Percentiles rank a stretch among this genome's conserved stretches.
Conservation (phyloP, 495 filamentous ascomycete genomes). For the Penicillium canariense region DNA sequence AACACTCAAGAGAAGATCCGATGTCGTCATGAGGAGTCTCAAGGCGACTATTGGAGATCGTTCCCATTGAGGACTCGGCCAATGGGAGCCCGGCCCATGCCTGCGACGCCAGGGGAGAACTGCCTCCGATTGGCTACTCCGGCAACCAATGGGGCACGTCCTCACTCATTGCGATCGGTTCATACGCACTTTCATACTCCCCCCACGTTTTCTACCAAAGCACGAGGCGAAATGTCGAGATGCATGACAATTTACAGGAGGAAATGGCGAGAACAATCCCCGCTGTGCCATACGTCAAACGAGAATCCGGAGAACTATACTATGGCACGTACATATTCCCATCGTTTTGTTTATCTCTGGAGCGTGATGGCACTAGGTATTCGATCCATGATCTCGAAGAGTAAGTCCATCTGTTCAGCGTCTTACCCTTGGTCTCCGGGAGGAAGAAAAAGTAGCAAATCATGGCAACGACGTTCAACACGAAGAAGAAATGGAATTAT, state of each 20-base stretch:
- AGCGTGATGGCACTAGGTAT: constrained; percentile 36
- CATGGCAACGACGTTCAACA: constrained; percentile 42
- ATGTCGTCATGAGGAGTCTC: not conserved
- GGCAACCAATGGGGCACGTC: not conserved
- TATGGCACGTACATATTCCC: constrained; percentile 41
- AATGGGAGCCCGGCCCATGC: not conserved
- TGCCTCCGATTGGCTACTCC: constrained; percentile 4
- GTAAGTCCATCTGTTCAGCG: constrained; percentile 50
- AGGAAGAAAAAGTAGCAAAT: constrained; percentile 42
- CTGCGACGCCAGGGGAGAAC: not conserved
- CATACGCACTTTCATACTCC: not conserved
- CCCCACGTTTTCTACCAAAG: constrained; percentile 7
- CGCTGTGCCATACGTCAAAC: constrained; percentile 40
- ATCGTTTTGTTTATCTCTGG: constrained; percentile 48
- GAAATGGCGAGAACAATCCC: constrained; percentile 32
- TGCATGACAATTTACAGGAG: not conserved
- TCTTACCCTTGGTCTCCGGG: constrained; percentile 51
- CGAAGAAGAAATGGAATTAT: constrained; percentile 51
- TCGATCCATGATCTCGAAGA: constrained; percentile 48
- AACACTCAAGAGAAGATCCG: not conserved
- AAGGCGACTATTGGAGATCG: not conserved
- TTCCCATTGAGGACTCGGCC: constrained; percentile 3
- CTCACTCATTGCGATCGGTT: not conserved
- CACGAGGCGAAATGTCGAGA: not conserved
- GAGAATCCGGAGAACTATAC: constrained; percentile 35